These are phyloP conservation scores for Fusarium coffeatum DNA, from an alignment of 2,329 filamentous ascomycete species.

Conservation along the genomic window DNA sequence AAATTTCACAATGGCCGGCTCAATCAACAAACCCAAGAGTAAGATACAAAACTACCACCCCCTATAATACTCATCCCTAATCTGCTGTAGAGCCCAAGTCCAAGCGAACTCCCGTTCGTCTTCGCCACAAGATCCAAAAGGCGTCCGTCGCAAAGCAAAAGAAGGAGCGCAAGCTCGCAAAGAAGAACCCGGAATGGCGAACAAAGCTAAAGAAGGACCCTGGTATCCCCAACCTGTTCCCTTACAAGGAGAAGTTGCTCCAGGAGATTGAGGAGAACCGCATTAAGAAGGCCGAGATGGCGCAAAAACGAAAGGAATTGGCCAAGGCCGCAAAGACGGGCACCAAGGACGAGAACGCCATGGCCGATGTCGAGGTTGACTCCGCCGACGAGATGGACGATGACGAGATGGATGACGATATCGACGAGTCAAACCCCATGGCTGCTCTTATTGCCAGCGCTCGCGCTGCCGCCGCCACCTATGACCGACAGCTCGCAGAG, in stretches of 20 bases:
- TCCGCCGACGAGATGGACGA: constrained; percentile 63
- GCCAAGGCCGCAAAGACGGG: constrained; percentile 74
- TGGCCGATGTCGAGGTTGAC: constrained; percentile 59
- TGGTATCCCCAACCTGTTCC: constrained; percentile 96
- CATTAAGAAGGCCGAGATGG: constrained; percentile 83
- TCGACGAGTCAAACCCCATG: constrained; percentile 85
- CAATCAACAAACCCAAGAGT: constrained; percentile 68
- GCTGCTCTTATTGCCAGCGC: constrained; percentile 90
- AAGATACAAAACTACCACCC: constrained; percentile 36
- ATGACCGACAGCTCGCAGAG: constrained; percentile 73
- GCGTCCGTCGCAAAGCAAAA: constrained; percentile 88
- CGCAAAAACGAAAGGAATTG: constrained; percentile 75
- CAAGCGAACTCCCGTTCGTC: constrained; percentile 88
- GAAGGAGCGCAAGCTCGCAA: constrained; percentile 88
- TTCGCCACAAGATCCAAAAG: constrained; percentile 97
- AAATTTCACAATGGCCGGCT: constrained; percentile 60
- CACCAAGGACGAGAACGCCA: constrained; percentile 58
- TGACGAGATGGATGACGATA: constrained; percentile 65
- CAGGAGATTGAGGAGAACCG: constrained; percentile 94
- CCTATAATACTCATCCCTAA: neutral
- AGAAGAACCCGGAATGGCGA: constrained; percentile 98
- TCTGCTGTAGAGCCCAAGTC: constrained; percentile 82
- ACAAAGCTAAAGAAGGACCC: constrained; percentile 97
- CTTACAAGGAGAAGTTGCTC: constrained; percentile 95
- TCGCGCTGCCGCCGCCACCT: constrained; percentile 79